Conservation (phyloP, 208 protist genomes). For the Lotmaria passim region DNA sequence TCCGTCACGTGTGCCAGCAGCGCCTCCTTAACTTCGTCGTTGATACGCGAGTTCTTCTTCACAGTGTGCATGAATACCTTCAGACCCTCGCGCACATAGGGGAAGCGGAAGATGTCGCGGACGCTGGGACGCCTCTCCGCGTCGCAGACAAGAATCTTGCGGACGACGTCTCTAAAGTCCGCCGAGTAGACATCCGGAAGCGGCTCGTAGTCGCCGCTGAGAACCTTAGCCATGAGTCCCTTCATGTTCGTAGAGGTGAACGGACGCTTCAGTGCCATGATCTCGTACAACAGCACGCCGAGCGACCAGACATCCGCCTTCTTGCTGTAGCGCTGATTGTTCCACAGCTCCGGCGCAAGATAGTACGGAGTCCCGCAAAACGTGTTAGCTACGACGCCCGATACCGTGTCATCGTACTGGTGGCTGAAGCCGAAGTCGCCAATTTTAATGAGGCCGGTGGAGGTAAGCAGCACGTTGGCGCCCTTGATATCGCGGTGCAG, state of each 20-base stretch:
- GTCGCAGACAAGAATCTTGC: constrained; percentile 74
- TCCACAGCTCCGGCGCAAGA: constrained; percentile 91
- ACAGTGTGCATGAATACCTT: constrained; percentile 85
- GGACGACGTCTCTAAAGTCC: constrained; percentile 67
- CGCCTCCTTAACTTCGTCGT: constrained; percentile 62
- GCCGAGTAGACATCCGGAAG: constrained; percentile 69
- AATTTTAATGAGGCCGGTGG: constrained; percentile 89
- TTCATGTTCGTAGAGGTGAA: constrained; percentile 86
- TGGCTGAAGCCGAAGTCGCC: constrained; percentile 92
- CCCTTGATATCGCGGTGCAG: constrained; percentile 92
- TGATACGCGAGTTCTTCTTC: constrained; percentile 79
- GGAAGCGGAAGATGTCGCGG: constrained; percentile 73
- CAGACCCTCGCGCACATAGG: constrained; percentile 78
- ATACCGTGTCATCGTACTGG: constrained; percentile 91
- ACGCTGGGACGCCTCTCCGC: constrained; percentile 73
- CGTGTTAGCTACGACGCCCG: constrained; percentile 86
- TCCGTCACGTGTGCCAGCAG: constrained; percentile 65
- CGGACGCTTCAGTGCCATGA: constrained; percentile 79
- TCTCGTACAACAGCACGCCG: constrained; percentile 81
- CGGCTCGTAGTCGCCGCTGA: constrained; percentile 61
- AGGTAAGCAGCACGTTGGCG: constrained; percentile 89
- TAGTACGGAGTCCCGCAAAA: constrained; percentile 82
- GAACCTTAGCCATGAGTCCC: constrained; percentile 83
- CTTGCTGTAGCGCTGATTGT: constrained; percentile 88
- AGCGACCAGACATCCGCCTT: constrained; percentile 88